Conservation (phyloP, 805 yeast species). For the Sugiyamaella smithiae region DNA sequence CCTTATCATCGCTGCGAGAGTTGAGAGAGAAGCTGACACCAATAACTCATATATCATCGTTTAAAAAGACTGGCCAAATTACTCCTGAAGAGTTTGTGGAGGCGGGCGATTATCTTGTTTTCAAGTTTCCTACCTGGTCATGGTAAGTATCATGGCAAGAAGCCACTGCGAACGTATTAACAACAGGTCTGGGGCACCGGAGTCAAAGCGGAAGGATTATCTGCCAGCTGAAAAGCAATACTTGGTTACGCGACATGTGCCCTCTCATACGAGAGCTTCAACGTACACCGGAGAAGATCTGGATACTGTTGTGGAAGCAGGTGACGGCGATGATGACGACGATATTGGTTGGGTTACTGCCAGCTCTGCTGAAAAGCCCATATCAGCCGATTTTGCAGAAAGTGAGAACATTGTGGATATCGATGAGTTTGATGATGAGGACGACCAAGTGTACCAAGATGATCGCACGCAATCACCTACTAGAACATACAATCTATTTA, state of each 20-base stretch:
- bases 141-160: conserved; percentile 49
- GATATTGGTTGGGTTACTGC: conserved; percentile 4
- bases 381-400: not conserved
- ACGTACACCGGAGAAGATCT: conserved; percentile 31
- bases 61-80: conserved; percentile 81
- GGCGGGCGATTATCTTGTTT: conserved; percentile 91
- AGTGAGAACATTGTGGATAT: conserved; percentile 25
- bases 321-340: not conserved
- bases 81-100: conserved; percentile 93
- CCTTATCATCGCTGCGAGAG: conserved; percentile 54
- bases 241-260: conserved; percentile 85
- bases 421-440: conserved; percentile 24
- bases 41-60: conserved; percentile 80
- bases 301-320: not conserved
- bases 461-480: conserved; percentile 23
- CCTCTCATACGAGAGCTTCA: conserved; percentile 71
- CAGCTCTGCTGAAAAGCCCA: not conserved
- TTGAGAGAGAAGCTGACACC: conserved; percentile 94
- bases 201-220: conserved; percentile 57
- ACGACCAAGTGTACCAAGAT: conserved; percentile 11
- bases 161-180: conserved; percentile 1
- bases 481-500: conserved; percentile 82
- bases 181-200: conserved; percentile 47
- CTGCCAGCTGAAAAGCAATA: conserved; percentile 85
- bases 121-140: conserved; percentile 95